These are phyloP conservation scores for Brassica rapa DNA, from an alignment of 345 rosid species.

Conservation along the genomic window DNA sequence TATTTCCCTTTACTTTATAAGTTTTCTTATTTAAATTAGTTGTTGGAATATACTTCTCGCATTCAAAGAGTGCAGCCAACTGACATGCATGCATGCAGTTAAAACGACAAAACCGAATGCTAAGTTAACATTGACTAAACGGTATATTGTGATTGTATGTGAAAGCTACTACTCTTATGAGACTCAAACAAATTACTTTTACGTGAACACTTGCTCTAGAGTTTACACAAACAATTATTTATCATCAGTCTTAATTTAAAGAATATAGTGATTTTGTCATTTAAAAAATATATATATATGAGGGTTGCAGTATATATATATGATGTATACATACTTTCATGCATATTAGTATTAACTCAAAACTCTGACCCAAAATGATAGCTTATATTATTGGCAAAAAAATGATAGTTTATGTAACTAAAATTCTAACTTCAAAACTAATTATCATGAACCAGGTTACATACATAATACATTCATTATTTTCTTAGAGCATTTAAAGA, in stretches of 20 bases:
- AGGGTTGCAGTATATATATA: not conserved
- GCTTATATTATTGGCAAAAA: not conserved
- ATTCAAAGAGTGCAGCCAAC: constrained; percentile 33
- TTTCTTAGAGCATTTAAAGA: not conserved
- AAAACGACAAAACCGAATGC: constrained; percentile 26
- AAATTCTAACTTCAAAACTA: not conserved
- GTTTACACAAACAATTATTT: constrained; percentile 1
- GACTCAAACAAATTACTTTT: constrained; percentile 25
- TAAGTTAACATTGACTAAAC: constrained; percentile 24
- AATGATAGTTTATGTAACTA: not conserved
- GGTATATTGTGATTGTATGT: constrained; percentile 17
- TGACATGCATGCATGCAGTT: constrained; percentile 41
- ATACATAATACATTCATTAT: not conserved
- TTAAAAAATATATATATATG: not conserved
- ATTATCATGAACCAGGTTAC: not conserved
- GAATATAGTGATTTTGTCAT: not conserved
- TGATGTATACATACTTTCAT: not conserved
- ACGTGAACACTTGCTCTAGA: constrained; percentile 25
- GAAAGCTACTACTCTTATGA: constrained; percentile 32
- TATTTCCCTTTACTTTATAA: not conserved
- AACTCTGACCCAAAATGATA: not conserved
- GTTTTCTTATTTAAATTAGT: constrained; percentile 25
- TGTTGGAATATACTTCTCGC: constrained; percentile 40
- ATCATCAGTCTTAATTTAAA: not conserved
- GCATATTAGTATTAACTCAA: not conserved